Base-by-base conservation (phyloP, 331 rosid genomes). In the Saraca asoca region DNA sequence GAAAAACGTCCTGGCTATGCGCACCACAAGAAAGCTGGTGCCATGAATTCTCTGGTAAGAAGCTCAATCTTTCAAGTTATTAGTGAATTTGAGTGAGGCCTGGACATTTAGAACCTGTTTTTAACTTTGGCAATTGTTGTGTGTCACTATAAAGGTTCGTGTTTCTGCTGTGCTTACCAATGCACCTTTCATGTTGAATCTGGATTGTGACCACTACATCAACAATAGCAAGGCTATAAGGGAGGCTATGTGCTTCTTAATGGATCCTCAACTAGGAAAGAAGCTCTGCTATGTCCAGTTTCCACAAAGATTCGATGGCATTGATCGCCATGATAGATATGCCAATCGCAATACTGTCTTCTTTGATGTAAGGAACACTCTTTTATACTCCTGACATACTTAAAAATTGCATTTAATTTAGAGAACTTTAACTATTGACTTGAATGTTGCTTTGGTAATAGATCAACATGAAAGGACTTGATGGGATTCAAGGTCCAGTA, bases 401-500 rank as follows among this genome's bases (percentile, higher is more conserved):
- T 15, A 46, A 5, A 46, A 12, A 46, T 16, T 46, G 54, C 42
- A 20, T 24, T 24, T 24, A 24, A 24, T 24, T 62, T 10, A 5
- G 15, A 29, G 20, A 20, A 24, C 5, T 18, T 12, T 18, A n/a
- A 51, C 53, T 11, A 58, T 67, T 0, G 11, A 7, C 43, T 39
- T 39, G 71, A 45, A 31, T 38, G 35, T 53, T 19, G 42, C 15
- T 45, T 15, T 62, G 37, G 11, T 66, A 29, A 19, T 48, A 81
- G 90, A 79, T 85, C 67, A 85, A 85, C 81, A 85, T 85, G 87
- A 82, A 79, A 85, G 90, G 90, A 7, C 77, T 85, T n/a, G 90
- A 85, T 45, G 90, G 90, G 51, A 81, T 85, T 68, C 90, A 85
- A 79, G 90, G 90, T 20, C 90, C 90, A 0, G 87, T 85, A 12